Conservation (phyloP, 495 filamentous ascomycete species). For the Penicillium cinerascens region DNA sequence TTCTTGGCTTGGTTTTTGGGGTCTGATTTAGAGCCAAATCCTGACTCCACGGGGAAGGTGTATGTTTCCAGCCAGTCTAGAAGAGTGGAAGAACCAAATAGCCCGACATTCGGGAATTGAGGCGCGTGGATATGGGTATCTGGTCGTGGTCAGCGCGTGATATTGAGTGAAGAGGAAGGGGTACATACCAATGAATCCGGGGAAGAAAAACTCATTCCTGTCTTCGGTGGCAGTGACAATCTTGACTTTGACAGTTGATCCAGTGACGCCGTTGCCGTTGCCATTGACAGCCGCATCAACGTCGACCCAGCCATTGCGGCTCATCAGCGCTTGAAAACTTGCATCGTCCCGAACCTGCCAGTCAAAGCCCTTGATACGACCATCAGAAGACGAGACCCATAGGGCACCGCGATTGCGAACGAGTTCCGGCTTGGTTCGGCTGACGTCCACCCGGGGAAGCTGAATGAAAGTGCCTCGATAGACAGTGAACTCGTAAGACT, state of each 20-base stretch:
- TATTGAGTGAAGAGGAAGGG: background rate
- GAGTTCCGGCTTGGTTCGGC: conserved; percentile 22
- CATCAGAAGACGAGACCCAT: conserved; percentile 57
- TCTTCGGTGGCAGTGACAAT: conserved; percentile 33
- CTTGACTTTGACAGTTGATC: conserved; percentile 13
- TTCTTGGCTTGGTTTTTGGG: conserved; percentile 12
- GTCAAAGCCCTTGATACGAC: conserved; percentile 53
- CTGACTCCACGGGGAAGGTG: conserved; percentile 90
- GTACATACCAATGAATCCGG: conserved; percentile 77
- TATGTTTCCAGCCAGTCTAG: conserved; percentile 90
- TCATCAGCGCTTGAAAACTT: conserved; percentile 38
- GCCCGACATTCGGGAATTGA: conserved; percentile 87
- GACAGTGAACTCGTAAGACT: conserved; percentile 23
- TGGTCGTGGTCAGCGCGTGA: conserved; percentile 26
- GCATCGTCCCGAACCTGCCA: conserved; percentile 33
- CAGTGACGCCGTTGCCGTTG: background rate
- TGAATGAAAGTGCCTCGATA: conserved; percentile 49
- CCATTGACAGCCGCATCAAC: conserved; percentile 2
- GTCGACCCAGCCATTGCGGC: conserved; percentile 43
- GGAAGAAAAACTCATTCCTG: conserved; percentile 75
- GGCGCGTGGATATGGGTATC: conserved; percentile 94
- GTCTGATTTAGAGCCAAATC: conserved; percentile 42
- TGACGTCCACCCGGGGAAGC: conserved; percentile 27
- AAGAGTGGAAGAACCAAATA: conserved; percentile 86
- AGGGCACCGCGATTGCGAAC: conserved; percentile 54